Conservation (phyloP, 257 asterid genomes). For the Paraleonurus japonicus region DNA sequence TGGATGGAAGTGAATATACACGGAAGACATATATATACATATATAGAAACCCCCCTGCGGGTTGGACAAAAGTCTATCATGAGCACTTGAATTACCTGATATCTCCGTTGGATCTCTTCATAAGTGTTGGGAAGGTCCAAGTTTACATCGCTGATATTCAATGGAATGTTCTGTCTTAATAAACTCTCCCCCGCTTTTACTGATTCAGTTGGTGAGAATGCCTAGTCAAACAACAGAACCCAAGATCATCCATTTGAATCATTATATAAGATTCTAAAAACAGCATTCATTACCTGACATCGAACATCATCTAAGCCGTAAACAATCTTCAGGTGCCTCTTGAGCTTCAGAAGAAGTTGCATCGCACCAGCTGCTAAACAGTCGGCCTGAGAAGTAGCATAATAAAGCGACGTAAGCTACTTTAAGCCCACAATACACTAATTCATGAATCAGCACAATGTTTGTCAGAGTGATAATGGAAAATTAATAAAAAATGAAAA, state of each 20-base stretch:
- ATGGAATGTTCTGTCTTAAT: constrained; percentile 60
- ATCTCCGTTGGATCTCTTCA: constrained; percentile 64
- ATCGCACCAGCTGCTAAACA: constrained; percentile 87
- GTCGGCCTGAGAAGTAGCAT: constrained; percentile 55
- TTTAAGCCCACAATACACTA: constrained; percentile 7
- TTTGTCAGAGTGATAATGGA: not conserved
- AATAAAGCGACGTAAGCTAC: constrained; percentile 18
- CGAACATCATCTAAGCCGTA: constrained; percentile 80
- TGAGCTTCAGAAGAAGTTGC: constrained; percentile 86
- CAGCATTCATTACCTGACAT: constrained; percentile 64
- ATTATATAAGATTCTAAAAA: constrained; percentile 16
- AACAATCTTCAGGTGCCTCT: constrained; percentile 91
- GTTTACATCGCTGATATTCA: constrained; percentile 56
- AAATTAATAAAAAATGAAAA: not conserved
- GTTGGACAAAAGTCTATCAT: not conserved
- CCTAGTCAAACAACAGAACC: constrained; percentile 43
- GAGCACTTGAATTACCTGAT: constrained; percentile 62
- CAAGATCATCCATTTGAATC: constrained; percentile 15
- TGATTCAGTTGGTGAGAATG: constrained; percentile 79
- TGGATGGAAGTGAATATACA: not conserved
- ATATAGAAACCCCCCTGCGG: too few species aligned
- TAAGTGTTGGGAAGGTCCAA: constrained; percentile 63
- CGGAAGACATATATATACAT: not conserved
- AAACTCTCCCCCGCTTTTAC: constrained; percentile 75
- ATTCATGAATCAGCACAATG: not conserved